Evolutionary conservation across 2,329 filamentous ascomycete species (phyloP).

Genomic region (Colletotrichum sp.): DNA sequence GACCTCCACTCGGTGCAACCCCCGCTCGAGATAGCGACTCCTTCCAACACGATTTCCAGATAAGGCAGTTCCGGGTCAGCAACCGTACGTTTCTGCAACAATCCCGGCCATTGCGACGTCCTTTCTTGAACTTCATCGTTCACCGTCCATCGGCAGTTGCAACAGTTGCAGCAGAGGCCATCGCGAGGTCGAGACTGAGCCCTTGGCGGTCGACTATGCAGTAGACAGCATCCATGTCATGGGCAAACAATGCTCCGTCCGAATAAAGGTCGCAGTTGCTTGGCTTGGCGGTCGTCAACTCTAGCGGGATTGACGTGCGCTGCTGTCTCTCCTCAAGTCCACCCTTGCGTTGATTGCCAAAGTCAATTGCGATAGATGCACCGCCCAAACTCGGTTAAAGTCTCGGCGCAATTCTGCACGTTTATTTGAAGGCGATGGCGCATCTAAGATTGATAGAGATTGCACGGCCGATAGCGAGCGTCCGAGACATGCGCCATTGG

Average conservation of each 20-base stretch:
- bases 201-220: neutral
- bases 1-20: constrained; percentile 7
- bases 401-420: neutral
- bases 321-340: neutral
- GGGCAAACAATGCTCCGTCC: neutral
- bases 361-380: neutral
- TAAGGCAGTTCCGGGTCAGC: constrained; percentile 6
- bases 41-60: constrained; percentile 4
- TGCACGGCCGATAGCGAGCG: neutral
- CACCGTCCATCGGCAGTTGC: neutral
- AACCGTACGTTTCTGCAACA: neutral
- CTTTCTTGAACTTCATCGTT: neutral
- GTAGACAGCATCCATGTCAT: neutral
- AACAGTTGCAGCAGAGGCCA: neutral
- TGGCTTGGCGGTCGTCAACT: neutral
- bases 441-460: neutral
- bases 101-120: neutral
- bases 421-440: neutral
- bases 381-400: neutral
- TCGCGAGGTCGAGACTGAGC: neutral
- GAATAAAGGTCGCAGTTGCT: neutral
- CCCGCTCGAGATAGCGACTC: constrained; percentile 12
- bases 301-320: neutral
- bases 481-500: neutral
- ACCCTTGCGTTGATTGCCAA: neutral